Evolutionary conservation across 1,284 basidiomycete species (phyloP).

Genomic region (Cryptococcus floricola): DNA sequence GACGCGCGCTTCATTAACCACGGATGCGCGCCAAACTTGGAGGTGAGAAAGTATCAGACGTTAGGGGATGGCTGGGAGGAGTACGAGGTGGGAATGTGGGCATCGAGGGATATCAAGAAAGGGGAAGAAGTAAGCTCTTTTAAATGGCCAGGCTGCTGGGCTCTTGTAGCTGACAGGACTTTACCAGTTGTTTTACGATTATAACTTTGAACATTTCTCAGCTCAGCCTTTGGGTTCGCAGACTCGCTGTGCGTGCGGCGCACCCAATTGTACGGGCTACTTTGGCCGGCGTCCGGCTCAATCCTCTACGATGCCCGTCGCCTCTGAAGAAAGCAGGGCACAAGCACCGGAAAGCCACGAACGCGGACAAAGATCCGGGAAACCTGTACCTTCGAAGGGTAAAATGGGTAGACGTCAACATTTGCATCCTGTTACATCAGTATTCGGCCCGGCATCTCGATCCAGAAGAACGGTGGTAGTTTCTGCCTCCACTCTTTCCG

Average conservation of each 20-base stretch:
- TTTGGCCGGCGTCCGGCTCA: constrained; percentile 29
- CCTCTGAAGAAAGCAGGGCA: not conserved
- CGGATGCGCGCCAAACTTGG: constrained; percentile 49
- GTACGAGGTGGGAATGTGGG: constrained; percentile 51
- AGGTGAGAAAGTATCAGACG: constrained; percentile 46
- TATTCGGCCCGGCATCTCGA: too few species aligned
- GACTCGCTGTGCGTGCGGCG: constrained; percentile 47
- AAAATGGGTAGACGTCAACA: too few species aligned
- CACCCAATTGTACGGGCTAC: constrained; percentile 44
- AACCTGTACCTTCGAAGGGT: too few species aligned
- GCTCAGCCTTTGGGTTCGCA: constrained; percentile 30
- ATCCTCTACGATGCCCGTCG: not conserved
- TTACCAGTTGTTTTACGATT: constrained; percentile 47
- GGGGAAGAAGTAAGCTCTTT: constrained; percentile 49
- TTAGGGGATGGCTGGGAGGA: constrained; percentile 49
- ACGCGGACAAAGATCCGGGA: too few species aligned
- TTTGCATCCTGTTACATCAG: too few species aligned
- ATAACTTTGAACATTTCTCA: constrained; percentile 47
- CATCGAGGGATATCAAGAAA: constrained; percentile 46
- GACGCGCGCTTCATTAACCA: constrained; percentile 53
- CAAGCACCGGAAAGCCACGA: not conserved
- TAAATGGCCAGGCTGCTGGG: not conserved
- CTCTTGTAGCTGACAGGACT: not conserved
- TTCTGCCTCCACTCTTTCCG: too few species aligned
- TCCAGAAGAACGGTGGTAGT: too few species aligned